Base-by-base conservation (phyloP, 441 rosid genomes). In the Populus hybrid region DNA sequence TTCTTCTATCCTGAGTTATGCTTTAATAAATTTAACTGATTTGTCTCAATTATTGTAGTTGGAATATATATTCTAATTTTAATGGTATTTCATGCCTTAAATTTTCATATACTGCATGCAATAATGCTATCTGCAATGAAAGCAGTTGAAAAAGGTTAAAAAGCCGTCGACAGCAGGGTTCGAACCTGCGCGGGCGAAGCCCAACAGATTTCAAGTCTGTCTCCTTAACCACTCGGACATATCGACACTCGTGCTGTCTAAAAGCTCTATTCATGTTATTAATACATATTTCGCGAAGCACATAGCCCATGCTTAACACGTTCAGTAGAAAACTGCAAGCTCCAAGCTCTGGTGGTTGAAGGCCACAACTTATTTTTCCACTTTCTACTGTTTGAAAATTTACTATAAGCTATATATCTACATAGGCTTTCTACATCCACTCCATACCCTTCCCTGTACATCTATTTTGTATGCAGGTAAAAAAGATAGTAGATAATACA, bases 181-280 rank as follows among this genome's bases (percentile, higher is more conserved):
- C 91, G 93, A 94, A 92, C 97, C 91, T 89, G 95, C 93, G 92
- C 93, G 89, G 97, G 92, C 93, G 81, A 64, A 89, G 90, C 95
- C 98, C 96, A 92, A 91, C 85, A 89, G 97, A 94, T 89, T 93
- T 93, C 92, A 89, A 92, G 98, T 92, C 97, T 90, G 89, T 94
- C 97, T 94, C 99, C 97, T 95, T 94, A 90, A 92, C 99, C 95
- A 90, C 98, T 92, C 98, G 91, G 95, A 92, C 99, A 95, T 91
- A 90, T 92, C 90, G 97, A 91, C 97, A 4, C 5, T 1, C 2
- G 20, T 50, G 57, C 20, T 5, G 0, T 0, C 0, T 4, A 0
- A 5, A 50, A 50, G 57, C 20, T 14, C 18, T 42, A 1, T 42
- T 3, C 1, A 4, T 1, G 0, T 0, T 42, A 3, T 12, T 4